Evolutionary conservation across 2,329 filamentous ascomycete species (phyloP), one percentile per base, ranked within the genome.

Genomic region (Claviceps purpurea): DNA sequence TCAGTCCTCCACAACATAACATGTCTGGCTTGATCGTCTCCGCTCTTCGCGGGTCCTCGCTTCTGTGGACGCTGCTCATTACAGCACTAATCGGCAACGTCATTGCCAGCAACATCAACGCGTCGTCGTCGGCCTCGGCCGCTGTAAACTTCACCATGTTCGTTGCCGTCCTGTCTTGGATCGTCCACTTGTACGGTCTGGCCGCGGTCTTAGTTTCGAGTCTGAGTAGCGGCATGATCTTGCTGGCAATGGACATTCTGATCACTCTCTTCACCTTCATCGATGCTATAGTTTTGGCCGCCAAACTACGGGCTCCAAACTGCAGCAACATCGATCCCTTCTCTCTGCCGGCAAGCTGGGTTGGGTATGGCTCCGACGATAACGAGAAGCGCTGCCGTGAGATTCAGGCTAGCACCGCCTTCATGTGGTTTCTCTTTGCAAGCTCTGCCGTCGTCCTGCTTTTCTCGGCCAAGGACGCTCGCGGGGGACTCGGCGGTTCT

Each of bases 391-490:
- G 84, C 57, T 90, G 87, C 70, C 81, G 79, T 56, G 81, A 88
- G 69, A 78, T 87, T 16, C 86, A 90, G 70, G 86, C 86, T 40
- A 77, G 78, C 56, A 80, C 78, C 38, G 84, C 79, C 40, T 91
- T 91, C 70, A 75, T 88, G 69, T 91, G 84, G 84, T 89, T 90
- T 70, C 76, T 87, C 48, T 87, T 84, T 65, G 75, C 71, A 41
- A 73, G 76, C 26, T 85, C 84, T 61, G 69, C 72, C 30, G 80
- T 71, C 3, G 74, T 75, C 42, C 64, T 81, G 45, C 70, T 79
- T 62, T 74, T 86, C 56, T 69, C 75, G 52, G 65, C 81, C 60
- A 68, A 71, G 54, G 73, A 75, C 53, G 72, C 75, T 59, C 74
- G 79, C 42, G 68, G 73, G 51, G 65, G 68, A 53, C 49, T 63